These are phyloP conservation scores for Immersiella caudata DNA, from an alignment of 495 filamentous ascomycete species.

Conservation along the genomic window DNA sequence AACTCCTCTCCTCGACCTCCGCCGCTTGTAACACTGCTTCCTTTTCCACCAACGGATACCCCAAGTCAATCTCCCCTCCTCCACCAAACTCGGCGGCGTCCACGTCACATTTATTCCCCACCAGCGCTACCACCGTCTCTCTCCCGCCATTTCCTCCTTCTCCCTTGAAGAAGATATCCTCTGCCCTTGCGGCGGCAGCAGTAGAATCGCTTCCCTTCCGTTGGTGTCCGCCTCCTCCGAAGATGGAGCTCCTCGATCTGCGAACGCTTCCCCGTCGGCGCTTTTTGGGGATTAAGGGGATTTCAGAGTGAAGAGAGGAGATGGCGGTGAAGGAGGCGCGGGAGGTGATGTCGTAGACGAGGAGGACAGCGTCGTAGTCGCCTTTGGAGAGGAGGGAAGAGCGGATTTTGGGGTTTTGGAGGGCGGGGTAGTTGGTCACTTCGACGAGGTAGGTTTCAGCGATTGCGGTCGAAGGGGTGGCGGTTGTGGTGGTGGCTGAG, in stretches of 20 bases:
- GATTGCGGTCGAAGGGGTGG: not conserved
- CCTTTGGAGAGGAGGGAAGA: constrained; percentile 18
- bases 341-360: constrained; percentile 31
- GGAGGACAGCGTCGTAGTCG: constrained; percentile 32
- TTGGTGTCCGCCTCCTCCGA: not conserved
- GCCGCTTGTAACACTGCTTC: constrained; percentile 23
- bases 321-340: constrained; percentile 25
- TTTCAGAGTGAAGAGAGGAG: constrained; percentile 25
- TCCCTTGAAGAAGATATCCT: not conserved
- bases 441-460: constrained; percentile 29
- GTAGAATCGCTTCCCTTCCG: not conserved
- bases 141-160: not conserved
- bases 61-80: not conserved
- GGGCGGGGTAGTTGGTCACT: constrained; percentile 31
- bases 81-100: constrained; percentile 10
- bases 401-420: constrained; percentile 22
- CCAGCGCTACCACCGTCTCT: constrained; percentile 26
- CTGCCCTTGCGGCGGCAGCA: not conserved
- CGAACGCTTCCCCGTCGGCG: not conserved
- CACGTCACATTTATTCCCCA: constrained; percentile 34
- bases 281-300: constrained; percentile 16
- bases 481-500: not conserved
- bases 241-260: constrained; percentile 17
- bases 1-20: constrained; percentile 26
- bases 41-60: constrained; percentile 11